Evolutionary conservation across 192 early-diverging fungal genomes (phyloP), one percentile per base, ranked within the genome.

Genomic region (Geranomyces variabilis): DNA sequence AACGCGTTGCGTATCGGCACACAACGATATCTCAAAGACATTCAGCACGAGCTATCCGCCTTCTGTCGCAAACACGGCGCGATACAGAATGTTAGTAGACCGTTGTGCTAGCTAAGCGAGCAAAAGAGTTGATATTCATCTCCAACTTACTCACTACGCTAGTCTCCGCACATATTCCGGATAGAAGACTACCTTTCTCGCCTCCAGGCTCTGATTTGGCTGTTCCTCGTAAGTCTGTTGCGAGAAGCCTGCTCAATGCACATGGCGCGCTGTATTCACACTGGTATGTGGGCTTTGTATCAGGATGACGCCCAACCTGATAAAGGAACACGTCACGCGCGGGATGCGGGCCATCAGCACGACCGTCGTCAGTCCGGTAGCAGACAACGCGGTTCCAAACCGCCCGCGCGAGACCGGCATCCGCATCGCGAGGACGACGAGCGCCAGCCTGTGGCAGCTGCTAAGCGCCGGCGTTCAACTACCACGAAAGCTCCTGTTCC

Each of bases 111-210:
- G 5, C 29, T 60, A 17, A 26, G 4, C 4, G 19, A 8, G 51
- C 24, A 53, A 26, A 26, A 53, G 12, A 57, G 58, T 60, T 41
- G 3, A 41, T 41, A 41, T n/a, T 28, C 58, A 28, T 8, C 58
- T 33, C 24, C 58, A 19, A 64, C 17, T 64, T 46, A 41, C 44
- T 64, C n/a, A 45, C 43, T 29, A 19, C 41, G 2, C 4, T 64
- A 64, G 63, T 64, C 63, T 41, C 44, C 63, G 14, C 63, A 64
- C 41, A 45, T 64, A 13, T 41, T 64, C 6, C 33, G 63, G 44
- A 64, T 64, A 64, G 63, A 45, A 64, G 63, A 64, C 22, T 64
- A 64, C 43, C 63, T 64, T 31, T 19, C 63, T 9, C 63, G 63
- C 21, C 63, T 64, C 6, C 41, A 64, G 43, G 33, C 63, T 19